Conservation (phyloP, 805 yeast species). For the Suhomyces pyralidae region DNA sequence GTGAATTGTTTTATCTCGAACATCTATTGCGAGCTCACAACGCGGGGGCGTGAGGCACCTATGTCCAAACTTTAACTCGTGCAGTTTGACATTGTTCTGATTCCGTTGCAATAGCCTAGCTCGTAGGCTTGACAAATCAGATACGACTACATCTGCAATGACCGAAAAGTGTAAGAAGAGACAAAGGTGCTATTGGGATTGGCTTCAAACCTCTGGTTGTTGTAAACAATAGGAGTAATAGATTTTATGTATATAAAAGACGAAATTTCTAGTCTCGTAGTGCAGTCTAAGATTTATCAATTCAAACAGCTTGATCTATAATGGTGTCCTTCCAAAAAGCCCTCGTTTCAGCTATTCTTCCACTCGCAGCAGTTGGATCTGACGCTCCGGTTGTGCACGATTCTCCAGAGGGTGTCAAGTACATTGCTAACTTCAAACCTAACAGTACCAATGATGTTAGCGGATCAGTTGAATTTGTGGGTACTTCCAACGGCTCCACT, state of each 20-base stretch:
- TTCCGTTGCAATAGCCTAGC: neutral
- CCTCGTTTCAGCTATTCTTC: conserved; percentile 7
- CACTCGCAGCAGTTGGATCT: conserved; percentile 18
- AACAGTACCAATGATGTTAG: conserved; percentile 15
- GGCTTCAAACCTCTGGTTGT: neutral
- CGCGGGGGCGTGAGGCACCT: neutral
- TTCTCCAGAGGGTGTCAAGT: conserved; percentile 26
- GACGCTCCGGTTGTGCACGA: conserved; percentile 24
- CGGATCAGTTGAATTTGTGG: conserved; percentile 30
- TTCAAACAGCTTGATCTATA: neutral
- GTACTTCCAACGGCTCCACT: conserved; percentile 32
- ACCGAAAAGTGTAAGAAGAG: neutral
- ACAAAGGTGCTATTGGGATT: neutral
- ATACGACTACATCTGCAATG: neutral
- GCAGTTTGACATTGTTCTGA: neutral
- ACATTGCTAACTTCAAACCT: conserved; percentile 27
- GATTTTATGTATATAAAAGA: neutral
- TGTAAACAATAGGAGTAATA: neutral
- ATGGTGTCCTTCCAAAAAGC: conserved; percentile 10
- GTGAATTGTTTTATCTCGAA: neutral
- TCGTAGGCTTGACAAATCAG: neutral
- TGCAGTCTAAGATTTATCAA: neutral
- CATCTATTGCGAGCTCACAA: neutral
- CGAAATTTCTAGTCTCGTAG: neutral
- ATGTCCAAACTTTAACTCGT: neutral